These are phyloP conservation scores for Dacryopinax primogenitus DNA, from an alignment of 768 basidiomycete species.

Conservation along the genomic window DNA sequence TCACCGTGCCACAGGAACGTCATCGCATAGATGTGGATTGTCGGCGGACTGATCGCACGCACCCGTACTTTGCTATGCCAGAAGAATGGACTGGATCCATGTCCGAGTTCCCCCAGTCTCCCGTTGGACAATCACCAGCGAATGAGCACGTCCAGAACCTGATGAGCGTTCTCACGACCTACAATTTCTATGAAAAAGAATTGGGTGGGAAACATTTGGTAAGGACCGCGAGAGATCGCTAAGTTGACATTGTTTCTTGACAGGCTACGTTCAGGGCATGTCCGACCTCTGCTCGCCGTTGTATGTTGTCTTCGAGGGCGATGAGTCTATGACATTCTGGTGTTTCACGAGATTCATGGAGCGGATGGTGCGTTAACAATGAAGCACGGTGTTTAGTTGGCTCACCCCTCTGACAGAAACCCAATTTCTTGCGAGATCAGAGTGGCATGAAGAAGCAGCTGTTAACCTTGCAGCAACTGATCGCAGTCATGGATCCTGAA, in stretches of 20 bases:
- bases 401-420: slow-evolving; percentile 43
- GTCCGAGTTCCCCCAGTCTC: slow-evolving; percentile 42
- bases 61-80: slow-evolving; percentile 61
- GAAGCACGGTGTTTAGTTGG: background rate
- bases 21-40: slow-evolving; percentile 95
- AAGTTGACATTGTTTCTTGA: background rate
- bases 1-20: slow-evolving; percentile 43
- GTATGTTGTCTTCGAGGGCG: slow-evolving; percentile 79
- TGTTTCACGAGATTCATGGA: slow-evolving; percentile 92
- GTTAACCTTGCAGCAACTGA: slow-evolving; percentile 74
- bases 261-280: slow-evolving; percentile 98
- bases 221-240: background rate
- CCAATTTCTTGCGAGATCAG: slow-evolving; percentile 91
- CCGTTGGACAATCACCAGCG: slow-evolving; percentile 51
- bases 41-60: slow-evolving; percentile 87
- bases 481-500: slow-evolving; percentile 90
- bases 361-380: slow-evolving; percentile 56
- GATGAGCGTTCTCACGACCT: slow-evolving; percentile 74
- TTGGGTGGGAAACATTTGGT: slow-evolving; percentile 39
- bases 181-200: slow-evolving; percentile 79
- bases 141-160: slow-evolving; percentile 89
- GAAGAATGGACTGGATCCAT: slow-evolving; percentile 47
- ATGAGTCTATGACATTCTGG: slow-evolving; percentile 91
- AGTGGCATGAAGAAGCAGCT: slow-evolving; percentile 96
- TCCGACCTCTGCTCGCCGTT: slow-evolving; percentile 88